phyloP scores from a whole-genome alignment of 2,329 filamentous ascomycete species.

The Neofusicoccum ribis region DNA sequence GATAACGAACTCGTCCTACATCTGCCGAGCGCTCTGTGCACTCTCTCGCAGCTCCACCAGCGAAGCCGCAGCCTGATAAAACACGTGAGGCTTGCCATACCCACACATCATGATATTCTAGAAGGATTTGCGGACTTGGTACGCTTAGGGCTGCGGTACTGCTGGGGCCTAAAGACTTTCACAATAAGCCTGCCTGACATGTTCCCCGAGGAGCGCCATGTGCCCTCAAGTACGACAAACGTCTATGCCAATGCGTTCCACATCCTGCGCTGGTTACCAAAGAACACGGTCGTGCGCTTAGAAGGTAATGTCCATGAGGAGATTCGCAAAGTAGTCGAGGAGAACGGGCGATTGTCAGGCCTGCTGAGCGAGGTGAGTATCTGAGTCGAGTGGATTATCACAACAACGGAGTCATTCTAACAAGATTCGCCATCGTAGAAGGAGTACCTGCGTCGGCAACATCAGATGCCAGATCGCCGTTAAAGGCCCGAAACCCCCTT shows the following conservation, averaged over 20 bases:
- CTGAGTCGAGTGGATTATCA: not conserved
- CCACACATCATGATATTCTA: constrained; percentile 48
- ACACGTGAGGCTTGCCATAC: constrained; percentile 45
- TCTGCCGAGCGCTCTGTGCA: constrained; percentile 39
- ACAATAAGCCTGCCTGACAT: constrained; percentile 40
- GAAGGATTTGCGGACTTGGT: constrained; percentile 49
- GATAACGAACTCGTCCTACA: constrained; percentile 43
- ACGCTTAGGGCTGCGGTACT: constrained; percentile 47
- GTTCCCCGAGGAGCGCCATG: constrained; percentile 30
- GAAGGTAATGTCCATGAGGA: constrained; percentile 42
- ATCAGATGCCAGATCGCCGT: constrained; percentile 37
- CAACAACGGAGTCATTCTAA: not conserved
- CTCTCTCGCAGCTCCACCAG: constrained; percentile 44
- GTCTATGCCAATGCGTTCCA: constrained; percentile 51
- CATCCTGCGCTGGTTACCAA: constrained; percentile 48
- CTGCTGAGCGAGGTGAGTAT: constrained; percentile 42
- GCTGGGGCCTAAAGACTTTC: constrained; percentile 46
- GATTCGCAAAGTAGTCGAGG: constrained; percentile 43
- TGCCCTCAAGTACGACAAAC: constrained; percentile 36
- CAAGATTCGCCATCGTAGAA: constrained; percentile 22
- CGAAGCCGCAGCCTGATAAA: constrained; percentile 46
- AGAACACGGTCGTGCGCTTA: constrained; percentile 42
- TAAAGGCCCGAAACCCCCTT: not conserved
- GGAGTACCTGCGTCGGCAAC: constrained; percentile 37
- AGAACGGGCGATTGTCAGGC: constrained; percentile 43